Base-by-base conservation (phyloP, 257 asterid species). In the Gardenia jasminoides region DNA sequence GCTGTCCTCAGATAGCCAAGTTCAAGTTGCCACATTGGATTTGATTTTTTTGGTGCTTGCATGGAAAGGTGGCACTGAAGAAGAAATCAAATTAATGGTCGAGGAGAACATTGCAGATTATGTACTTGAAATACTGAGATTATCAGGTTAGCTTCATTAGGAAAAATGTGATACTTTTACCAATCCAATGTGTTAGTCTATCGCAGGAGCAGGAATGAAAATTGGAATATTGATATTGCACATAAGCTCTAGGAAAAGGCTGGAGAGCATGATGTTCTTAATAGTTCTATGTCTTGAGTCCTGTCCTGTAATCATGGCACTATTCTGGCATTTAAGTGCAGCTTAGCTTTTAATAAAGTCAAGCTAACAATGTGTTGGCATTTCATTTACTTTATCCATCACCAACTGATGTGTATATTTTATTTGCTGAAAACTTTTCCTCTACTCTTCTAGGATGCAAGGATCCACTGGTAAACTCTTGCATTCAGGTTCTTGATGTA, bases 61-160 rank as follows among this genome's bases (percentile, higher is more conserved):
- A 67, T 82, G 90, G 65, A 86, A 84, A 76, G 84, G 76, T 81
- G 84, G 70, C 85, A 85, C 90, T 54, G 86, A 56, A 75, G 91
- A 88, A 87, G 89, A 85, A 87, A 75, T 87, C 80, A 89, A 86
- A 82, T 83, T 88, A 73, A 83, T 95, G 68, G 83, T 95, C 13
- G 92, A 92, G 83, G 94, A 92, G 89, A 93, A 92, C 75, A 83
- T 95, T 80, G 96, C 97, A 73, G 99, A 95, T 82, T 95, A 95
- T 74, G 82, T 83, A 81, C 93, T 93, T 86, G 98, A 95, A 90
- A 87, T 93, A 83, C 87, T 93, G 87, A 90, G 99, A 86, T 78
- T 91, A 85, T 91, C 98, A 85, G 97, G 98, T 91, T 85, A 80
- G 76, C 58, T 20, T 65, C 36, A 66, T 16, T 76, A 4, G 46